Conservation (phyloP, 2,329 filamentous ascomycete genomes). For the Aureobasidium zeae region DNA sequence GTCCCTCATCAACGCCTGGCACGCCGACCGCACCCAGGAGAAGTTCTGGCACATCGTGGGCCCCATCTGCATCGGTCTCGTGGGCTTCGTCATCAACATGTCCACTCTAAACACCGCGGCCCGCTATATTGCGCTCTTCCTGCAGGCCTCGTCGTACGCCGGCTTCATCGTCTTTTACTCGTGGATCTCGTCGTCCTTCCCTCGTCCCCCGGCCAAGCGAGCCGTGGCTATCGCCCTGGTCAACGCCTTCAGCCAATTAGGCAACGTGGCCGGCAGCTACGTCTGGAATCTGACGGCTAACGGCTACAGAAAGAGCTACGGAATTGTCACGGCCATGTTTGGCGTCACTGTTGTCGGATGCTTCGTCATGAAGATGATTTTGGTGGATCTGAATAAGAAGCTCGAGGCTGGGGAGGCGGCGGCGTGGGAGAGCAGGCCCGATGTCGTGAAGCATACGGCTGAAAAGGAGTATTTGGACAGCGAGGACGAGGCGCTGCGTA, state of each 20-base stretch:
- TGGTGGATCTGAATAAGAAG: conserved; percentile 21
- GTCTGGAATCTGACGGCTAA: conserved; percentile 53
- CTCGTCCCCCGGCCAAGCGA: conserved; percentile 24
- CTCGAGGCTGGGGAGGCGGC: conserved; percentile 22
- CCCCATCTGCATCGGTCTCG: conserved; percentile 44
- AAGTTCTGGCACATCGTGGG: conserved; percentile 51
- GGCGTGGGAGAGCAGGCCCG: conserved; percentile 17
- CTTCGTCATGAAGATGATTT: conserved; percentile 20
- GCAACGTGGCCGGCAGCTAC: conserved; percentile 46
- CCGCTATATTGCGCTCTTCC: conserved; percentile 52
- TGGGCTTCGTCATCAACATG: conserved; percentile 54
- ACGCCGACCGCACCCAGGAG: conserved; percentile 24
- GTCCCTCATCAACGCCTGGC: conserved; percentile 18
- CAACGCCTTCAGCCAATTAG: conserved; percentile 22
- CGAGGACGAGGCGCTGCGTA: conserved; percentile 15
- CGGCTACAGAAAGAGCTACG: conserved; percentile 55
- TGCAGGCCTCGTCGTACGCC: conserved; percentile 50
- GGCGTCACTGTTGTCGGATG: conserved; percentile 47
- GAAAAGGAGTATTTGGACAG: conserved; percentile 14
- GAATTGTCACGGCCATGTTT: conserved; percentile 57
- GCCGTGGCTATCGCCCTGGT: conserved; percentile 25
- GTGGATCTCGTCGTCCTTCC: conserved; percentile 40
- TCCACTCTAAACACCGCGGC: conserved; percentile 47
- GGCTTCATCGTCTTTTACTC: conserved; percentile 50
- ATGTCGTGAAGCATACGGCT: conserved; percentile 18